Evolutionary conservation across 208 protist genomes (phyloP), one percentile per base, ranked within the genome.

Genomic region (Crithidia sp.): DNA sequence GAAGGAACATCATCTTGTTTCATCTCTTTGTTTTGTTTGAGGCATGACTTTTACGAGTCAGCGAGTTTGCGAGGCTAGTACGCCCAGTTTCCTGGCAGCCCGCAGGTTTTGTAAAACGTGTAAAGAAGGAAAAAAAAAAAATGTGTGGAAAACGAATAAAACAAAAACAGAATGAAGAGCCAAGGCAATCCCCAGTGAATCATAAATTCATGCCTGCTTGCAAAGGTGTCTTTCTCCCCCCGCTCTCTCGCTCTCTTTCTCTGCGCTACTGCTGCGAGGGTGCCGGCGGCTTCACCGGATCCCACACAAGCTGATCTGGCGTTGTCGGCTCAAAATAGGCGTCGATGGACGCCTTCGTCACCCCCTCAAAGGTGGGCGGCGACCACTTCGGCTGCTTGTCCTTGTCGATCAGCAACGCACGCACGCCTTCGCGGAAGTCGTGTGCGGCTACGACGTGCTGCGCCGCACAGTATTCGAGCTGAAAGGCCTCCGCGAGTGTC

Each of bases 351-450:
- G 70, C 76, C 39, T 52, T 50, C 45, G 69, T 77, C 5, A 96
- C 85, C 52, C 95, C 85, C 14, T 67, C 60, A 14, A 94, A 41
- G 2, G 52, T 88, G 19, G 47, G 16, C n/a, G 82, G 90, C n/a
- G 77, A 74, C 94, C 94, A 97, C 58, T 89, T 80, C 3, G 90
- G 90, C 54, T 85, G 77, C 52, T 94, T 89, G 55, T 85, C 83
- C 71, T 96, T 96, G 55, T 96, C 91, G 50, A 96, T 73, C 10
- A 97, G 83, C 47, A 94, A 49, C 17, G 90, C 90, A 28, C 87
- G 65, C n/a, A 96, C 90, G 57, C 94, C 92, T 70, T 93, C 90
- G 63, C 53, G 67, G 66, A 96, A 96, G 59, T 97, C 91, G 63
- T 74, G 28, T 57, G 66, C 71, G 8, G 52, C 52, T 36, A 70